A percentile compares a stretch with the other conserved stretches of the same genome.
phyloP scores from a whole-genome alignment of 2,329 filamentous ascomycete genomes.

The Fusarium falciforme region DNA sequence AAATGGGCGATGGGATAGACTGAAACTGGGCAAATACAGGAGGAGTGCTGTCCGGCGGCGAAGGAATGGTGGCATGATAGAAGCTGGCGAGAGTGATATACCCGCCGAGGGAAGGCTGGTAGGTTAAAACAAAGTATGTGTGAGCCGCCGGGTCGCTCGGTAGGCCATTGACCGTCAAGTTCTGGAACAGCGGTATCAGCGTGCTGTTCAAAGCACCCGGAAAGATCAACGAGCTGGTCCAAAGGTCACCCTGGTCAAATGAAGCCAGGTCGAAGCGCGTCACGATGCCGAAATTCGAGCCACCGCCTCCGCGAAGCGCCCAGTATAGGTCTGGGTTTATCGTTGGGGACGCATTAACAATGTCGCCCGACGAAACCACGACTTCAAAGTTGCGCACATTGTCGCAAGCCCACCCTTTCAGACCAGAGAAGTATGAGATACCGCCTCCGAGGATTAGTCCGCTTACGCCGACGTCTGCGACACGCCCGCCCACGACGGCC shows the following conservation, averaged over 20 bases:
- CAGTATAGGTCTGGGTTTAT: conserved; percentile 14
- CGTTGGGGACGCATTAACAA: conserved; percentile 46
- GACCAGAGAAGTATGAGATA: conserved; percentile 52
- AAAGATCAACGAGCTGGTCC: conserved; percentile 39
- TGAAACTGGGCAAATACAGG: conserved; percentile 40
- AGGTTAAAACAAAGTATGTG: conserved; percentile 30
- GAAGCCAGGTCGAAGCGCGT: conserved; percentile 46
- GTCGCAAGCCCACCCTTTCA: conserved; percentile 60
- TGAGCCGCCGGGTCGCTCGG: conserved; percentile 34
- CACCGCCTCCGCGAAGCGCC: conserved; percentile 20
- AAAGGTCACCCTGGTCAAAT: conserved; percentile 45
- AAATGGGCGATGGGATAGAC: conserved; percentile 30
- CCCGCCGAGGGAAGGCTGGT: background rate
- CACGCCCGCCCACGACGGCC: conserved; percentile 15
- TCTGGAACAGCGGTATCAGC: conserved; percentile 21
- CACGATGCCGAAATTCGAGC: conserved; percentile 22
- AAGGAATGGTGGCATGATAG: conserved; percentile 12
- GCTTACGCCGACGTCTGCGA: conserved; percentile 47
- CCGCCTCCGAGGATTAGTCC: conserved; percentile 52
- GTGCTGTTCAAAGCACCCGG: conserved; percentile 19
- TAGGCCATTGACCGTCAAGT: conserved; percentile 28
- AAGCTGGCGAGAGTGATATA: conserved; percentile 7
- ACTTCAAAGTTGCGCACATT: conserved; percentile 58
- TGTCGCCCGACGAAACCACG: conserved; percentile 57
- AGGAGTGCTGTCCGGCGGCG: conserved; percentile 19